Base-by-base conservation (phyloP, 495 filamentous ascomycete species). In the Trichocladium antarcticum region DNA sequence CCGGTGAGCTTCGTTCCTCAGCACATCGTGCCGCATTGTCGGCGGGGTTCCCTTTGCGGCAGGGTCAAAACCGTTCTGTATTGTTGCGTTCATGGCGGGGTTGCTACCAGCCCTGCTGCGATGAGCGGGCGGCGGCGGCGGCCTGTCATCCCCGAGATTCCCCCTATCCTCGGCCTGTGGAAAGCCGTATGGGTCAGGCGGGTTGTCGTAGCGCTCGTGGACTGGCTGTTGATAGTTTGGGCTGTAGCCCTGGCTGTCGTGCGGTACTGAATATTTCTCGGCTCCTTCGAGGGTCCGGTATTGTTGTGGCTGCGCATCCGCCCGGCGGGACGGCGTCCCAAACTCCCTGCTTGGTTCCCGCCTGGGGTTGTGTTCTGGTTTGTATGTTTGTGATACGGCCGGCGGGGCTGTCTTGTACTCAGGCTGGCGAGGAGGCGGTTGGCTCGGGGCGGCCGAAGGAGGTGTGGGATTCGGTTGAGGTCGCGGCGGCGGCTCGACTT, bases 1-100 rank as follows among this genome's bases (percentile, higher is more conserved):
- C 35, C 72, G 63, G 50, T 72, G 70, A 5, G 72, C 72, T 50
- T 74, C 72, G 37, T 59, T 74, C 37, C 66, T 63, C 32, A 75
- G 45, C 20, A 74, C 71, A 38, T 74, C 71, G 29, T 69, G 71
- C 29, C 71, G 63, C 71, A 75, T 74, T n/a, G 58, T 59, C 1
- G 57, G 57, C 1, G 60, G 60, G 9, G 64, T 54, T 16, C 55
- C 61, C 40, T 32, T 32, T 14, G 31, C 31, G 5, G 31, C 2
- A 14, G 3, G 5, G 31, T 32, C 31, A 32, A 32, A 32, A 14
- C 10, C 10, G 31, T 10, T 32, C 31, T 68, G 66, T 42, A 62
- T 57, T 4, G 58, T 47, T 7, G 59, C 24, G 32, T 44, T 70
- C 64, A 55, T 59, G 32, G 61, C 56, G 14, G 51, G 51, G n/a